Percentiles rank a stretch among this genome's conserved stretches.
These are phyloP conservation scores for Polytolypa hystricis DNA, from an alignment of 2,329 filamentous ascomycete genomes.

Conservation along the genomic window DNA sequence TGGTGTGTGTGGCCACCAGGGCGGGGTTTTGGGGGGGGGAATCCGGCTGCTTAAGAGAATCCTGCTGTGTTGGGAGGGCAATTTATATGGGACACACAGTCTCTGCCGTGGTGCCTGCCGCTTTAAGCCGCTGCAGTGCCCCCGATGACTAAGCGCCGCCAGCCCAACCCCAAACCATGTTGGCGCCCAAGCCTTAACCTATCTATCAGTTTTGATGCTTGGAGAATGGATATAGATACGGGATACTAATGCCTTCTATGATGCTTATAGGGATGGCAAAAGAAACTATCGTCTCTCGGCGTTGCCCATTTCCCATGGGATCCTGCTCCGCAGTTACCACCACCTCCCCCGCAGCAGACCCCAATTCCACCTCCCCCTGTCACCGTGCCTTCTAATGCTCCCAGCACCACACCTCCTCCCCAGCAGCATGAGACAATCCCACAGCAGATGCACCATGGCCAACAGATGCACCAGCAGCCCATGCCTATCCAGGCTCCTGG, in stretches of 20 bases:
- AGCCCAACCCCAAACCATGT: too few species aligned
- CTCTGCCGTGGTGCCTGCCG: conserved; percentile 7
- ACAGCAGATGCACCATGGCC: conserved; percentile 20
- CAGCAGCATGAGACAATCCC: conserved; percentile 27
- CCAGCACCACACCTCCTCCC: conserved; percentile 21
- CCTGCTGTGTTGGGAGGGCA: too few species aligned
- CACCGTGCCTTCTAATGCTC: conserved; percentile 36
- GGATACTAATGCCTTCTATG: conserved; percentile 1
- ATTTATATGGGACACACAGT: background rate
- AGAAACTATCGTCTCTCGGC: conserved; percentile 71
- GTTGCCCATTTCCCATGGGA: conserved; percentile 95
- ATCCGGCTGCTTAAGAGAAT: conserved; percentile 24
- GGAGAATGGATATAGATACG: too few species aligned
- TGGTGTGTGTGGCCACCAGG: conserved; percentile 32
- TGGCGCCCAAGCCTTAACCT: too few species aligned
- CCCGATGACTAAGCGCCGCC: conserved; percentile 8
- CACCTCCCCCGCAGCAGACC: conserved; percentile 29
- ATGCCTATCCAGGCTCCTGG: conserved; percentile 17
- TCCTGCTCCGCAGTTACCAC: conserved; percentile 58
- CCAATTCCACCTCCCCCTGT: conserved; percentile 28
- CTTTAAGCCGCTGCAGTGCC: conserved; percentile 9
- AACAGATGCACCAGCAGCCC: conserved; percentile 18
- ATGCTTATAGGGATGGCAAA: conserved; percentile 70
- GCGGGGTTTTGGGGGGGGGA: conserved; percentile 22
- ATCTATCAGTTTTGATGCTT: too few species aligned